These are phyloP conservation scores for Aspergillus udagawae DNA, from an alignment of 2,329 filamentous ascomycete genomes.

Conservation along the genomic window DNA sequence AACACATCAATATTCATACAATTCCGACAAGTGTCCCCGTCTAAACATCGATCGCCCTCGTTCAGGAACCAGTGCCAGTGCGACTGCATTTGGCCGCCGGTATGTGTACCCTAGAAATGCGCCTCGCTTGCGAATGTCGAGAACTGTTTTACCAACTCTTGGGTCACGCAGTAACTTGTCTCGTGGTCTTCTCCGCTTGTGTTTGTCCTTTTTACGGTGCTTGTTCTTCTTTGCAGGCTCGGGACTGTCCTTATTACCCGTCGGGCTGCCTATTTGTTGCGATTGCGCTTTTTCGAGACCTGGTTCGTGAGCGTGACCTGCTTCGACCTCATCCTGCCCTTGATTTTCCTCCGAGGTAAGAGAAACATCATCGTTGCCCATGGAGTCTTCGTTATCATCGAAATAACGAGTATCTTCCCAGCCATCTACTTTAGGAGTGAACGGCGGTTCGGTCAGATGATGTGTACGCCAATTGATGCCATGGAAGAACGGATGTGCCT, in stretches of 20 bases:
- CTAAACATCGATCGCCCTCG: slow-evolving; percentile 25
- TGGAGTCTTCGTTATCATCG: slow-evolving; percentile 65
- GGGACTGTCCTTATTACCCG: slow-evolving; percentile 18
- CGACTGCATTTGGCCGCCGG: slow-evolving; percentile 45
- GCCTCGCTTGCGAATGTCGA: slow-evolving; percentile 74
- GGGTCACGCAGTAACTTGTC: slow-evolving; percentile 79
- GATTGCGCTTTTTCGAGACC: not conserved
- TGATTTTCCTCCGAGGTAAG: slow-evolving; percentile 9
- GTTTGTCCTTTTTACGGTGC: slow-evolving; percentile 42
- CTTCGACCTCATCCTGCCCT: slow-evolving; percentile 4
- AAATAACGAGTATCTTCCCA: slow-evolving; percentile 84
- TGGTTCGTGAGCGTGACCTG: slow-evolving; percentile 3
- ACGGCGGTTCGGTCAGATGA: slow-evolving; percentile 68
- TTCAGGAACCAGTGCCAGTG: slow-evolving; percentile 31
- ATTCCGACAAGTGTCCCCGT: slow-evolving; percentile 20
- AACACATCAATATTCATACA: slow-evolving; percentile 18
- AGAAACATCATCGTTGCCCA: slow-evolving; percentile 10
- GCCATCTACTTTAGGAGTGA: slow-evolving; percentile 67
- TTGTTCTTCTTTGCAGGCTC: slow-evolving; percentile 3
- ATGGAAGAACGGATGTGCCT: slow-evolving; percentile 79
- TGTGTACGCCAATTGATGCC: slow-evolving; percentile 73
- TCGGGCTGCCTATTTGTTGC: not conserved
- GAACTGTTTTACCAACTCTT: slow-evolving; percentile 59
- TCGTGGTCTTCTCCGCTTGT: slow-evolving; percentile 73
- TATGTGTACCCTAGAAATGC: slow-evolving; percentile 92